phyloP scores from a whole-genome alignment of 148 eudicot genomes.

The Gaultheria prostrata region DNA sequence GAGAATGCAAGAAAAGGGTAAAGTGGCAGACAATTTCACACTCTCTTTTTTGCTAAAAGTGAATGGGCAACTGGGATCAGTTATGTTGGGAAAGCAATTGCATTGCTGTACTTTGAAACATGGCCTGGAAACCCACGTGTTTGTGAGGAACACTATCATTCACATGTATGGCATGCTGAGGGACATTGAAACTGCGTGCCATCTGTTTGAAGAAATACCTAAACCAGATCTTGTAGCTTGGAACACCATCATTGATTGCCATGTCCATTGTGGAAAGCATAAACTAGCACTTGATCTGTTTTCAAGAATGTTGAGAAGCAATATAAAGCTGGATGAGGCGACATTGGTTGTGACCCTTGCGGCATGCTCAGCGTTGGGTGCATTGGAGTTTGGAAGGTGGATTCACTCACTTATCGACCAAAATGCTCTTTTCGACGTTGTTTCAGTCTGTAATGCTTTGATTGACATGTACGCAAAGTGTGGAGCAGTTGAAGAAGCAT shows the following conservation, averaged over 20 bases:
- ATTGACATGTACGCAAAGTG: constrained; percentile 64
- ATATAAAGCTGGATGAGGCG: constrained; percentile 39
- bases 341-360: constrained; percentile 50
- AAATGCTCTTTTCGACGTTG: constrained; percentile 29
- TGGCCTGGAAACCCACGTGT: constrained; percentile 41
- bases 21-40: constrained; percentile 28
- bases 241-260: constrained; percentile 48
- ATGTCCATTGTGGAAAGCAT: constrained; percentile 32
- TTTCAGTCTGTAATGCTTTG: constrained; percentile 30
- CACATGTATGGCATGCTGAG: constrained; percentile 43
- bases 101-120: constrained; percentile 44
- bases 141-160: constrained; percentile 43
- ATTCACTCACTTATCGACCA: constrained; percentile 33
- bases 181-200: constrained; percentile 33
- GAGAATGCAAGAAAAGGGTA: constrained; percentile 27
- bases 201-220: constrained; percentile 48
- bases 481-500: constrained; percentile 41
- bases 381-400: constrained; percentile 42
- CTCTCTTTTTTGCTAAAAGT: constrained; percentile 34
- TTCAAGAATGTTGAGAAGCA: constrained; percentile 29
- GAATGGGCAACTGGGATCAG: constrained; percentile 29
- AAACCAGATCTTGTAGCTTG: constrained; percentile 39
- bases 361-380: constrained; percentile 46
- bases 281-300: constrained; percentile 39
- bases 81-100: constrained; percentile 39